Evolutionary conservation across 169 alveolate genomes (phyloP), one percentile per base, ranked within the genome.

Genomic region (Plasmodium inui): DNA sequence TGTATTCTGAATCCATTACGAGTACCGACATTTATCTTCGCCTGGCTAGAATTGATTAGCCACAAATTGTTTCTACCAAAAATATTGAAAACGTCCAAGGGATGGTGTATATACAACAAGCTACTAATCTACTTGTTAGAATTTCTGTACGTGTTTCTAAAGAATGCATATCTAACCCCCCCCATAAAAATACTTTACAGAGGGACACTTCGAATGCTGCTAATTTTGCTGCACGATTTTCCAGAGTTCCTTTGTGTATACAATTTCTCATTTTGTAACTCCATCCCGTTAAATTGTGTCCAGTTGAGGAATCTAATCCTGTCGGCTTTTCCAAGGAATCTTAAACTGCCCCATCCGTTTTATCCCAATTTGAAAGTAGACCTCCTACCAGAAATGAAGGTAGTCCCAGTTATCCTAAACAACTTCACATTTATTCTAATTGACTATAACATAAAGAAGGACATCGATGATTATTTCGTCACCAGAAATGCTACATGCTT

Each of bases 21-120:
- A 37, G 98, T 98, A 39, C 99, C 99, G 12, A 99, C 98, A n/a
- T 99, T 99, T 92, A 93, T 99, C 32, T 98, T 97, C 93, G 98
- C 99, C 41, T 99, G 99, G 99, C 89, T 99, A 32, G 99, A 98
- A 91, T 95, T 99, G 78, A 95, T 99, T 10, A 97, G 99, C 22
- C 99, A 98, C 94, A 95, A 98, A 78, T 92, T 97, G 79, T 98
- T 99, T 92, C 82, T 98, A 89, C 99, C 99, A 22, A 95, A 97
- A 19, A 86, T 97, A 76, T 72, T 97, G 92, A 74, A 97, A 92
- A 89, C 98, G 55, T 86, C 95, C 74, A 93, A 94, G 84, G 95
- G 97, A 67, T 95, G 97, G 97, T 80, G 90, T 86, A 96, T 93
- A 83, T 92, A 96, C 91, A 96, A 96, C 67, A 94, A 96, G 76